phyloP scores from a whole-genome alignment of 208 protist genomes.

The Vickermania ingenoplastis region DNA sequence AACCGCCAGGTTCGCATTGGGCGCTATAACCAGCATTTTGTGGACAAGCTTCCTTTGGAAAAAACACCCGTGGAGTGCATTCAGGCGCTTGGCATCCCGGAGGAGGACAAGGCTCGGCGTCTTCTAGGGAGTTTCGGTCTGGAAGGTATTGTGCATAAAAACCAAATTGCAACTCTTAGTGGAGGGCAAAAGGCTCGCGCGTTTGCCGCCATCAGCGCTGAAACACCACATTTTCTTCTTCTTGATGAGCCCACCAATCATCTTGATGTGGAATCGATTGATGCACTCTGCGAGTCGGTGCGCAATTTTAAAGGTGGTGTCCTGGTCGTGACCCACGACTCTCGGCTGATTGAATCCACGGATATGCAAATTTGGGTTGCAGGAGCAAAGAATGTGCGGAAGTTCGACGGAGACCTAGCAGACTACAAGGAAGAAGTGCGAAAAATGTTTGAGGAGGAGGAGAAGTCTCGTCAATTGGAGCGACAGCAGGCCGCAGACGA shows the following conservation, averaged over 20 bases:
- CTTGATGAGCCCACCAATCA: slow-evolving; percentile 95
- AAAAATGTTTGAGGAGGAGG: slow-evolving; percentile 56
- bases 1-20: slow-evolving; percentile 82
- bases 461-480: slow-evolving; percentile 35
- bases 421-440: slow-evolving; percentile 83
- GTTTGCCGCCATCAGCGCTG: slow-evolving; percentile 86
- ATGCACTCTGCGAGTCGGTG: slow-evolving; percentile 78
- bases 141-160: slow-evolving; percentile 79
- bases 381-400: slow-evolving; percentile 56
- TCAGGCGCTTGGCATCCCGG: slow-evolving; percentile 39
- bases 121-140: slow-evolving; percentile 83
- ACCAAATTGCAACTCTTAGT: slow-evolving; percentile 87
- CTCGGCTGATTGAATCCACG: slow-evolving; percentile 80
- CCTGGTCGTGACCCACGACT: slow-evolving; percentile 88
- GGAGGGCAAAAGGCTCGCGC: slow-evolving; percentile 92
- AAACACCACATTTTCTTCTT: slow-evolving; percentile 89
- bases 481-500: slow-evolving; percentile 32
- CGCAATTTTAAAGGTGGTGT: slow-evolving; percentile 82
- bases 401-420: slow-evolving; percentile 69
- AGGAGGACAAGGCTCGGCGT: slow-evolving; percentile 75
- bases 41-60: slow-evolving; percentile 87
- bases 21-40: slow-evolving; percentile 91
- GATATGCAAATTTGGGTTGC: slow-evolving; percentile 89
- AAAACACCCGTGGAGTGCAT: slow-evolving; percentile 88
- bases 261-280: slow-evolving; percentile 88